Conservation (phyloP, 2,329 filamentous ascomycete genomes). For the Fonsecaea nubica region DNA sequence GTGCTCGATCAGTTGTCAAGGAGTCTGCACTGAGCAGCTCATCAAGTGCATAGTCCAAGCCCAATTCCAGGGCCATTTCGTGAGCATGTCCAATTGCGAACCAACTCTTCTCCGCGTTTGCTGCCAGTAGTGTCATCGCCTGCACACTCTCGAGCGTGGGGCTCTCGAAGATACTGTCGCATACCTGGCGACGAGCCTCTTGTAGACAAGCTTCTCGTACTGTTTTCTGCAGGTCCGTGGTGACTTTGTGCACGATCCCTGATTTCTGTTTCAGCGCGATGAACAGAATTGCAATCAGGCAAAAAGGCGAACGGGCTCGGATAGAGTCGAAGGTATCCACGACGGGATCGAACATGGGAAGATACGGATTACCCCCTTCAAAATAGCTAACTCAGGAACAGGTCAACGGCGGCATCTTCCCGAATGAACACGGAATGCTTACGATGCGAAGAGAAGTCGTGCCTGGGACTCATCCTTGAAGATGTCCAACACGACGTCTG, state of each 20-base stretch:
- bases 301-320: slow-evolving; percentile 11
- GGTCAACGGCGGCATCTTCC: too few relatives aligned
- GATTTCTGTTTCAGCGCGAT: neutral
- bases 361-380: slow-evolving; percentile 3
- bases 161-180: slow-evolving; percentile 1
- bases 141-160: slow-evolving; percentile 8
- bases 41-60: neutral
- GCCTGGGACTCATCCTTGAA: neutral
- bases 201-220: neutral
- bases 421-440: neutral
- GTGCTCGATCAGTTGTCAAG: neutral
- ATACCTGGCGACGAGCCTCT: slow-evolving; percentile 2
- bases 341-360: slow-evolving; percentile 12
- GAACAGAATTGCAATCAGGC: slow-evolving; percentile 5
- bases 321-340: slow-evolving; percentile 18
- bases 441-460: slow-evolving; percentile 4
- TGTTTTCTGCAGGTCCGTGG: neutral
- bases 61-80: slow-evolving; percentile 6
- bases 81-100: slow-evolving; percentile 7
- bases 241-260: too few relatives aligned
- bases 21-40: neutral
- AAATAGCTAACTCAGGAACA: neutral
- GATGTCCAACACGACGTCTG: neutral
- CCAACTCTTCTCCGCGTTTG: slow-evolving; percentile 5
- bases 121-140: slow-evolving; percentile 14